Evolutionary conservation across 805 yeast species (phyloP), one percentile per base, ranked within the genome.

Genomic region (Wickerhamiella brachini): DNA sequence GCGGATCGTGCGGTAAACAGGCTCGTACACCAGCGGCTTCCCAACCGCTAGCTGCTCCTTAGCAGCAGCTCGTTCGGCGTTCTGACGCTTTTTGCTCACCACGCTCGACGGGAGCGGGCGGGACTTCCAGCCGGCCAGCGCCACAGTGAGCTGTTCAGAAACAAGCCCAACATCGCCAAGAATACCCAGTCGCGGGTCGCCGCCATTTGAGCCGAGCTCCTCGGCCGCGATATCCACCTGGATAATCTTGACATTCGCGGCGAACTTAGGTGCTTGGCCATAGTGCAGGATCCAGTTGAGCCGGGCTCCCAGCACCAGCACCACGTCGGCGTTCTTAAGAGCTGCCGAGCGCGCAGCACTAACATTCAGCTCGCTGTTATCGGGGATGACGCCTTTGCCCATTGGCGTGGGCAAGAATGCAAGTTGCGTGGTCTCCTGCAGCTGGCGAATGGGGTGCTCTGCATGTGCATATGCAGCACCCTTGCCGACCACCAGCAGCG

Each of bases 381-480:
- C 89, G 2, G 76, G 68, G 1, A 82, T 65, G 0, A 81, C 77
- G 9, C 89, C 89, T 62, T 82, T 82, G 0, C 84, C 89, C 89
- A 82, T 82, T 2, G 89, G 87, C 0, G 88, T 81, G 9, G 88
- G 85, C 47, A 82, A 59, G 56, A 82, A 82, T 0, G 83, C 77
- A 1, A 81, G 48, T 9, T 67, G 58, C 49, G 77, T 74, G 1
- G 49, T 38, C 5, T 61, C 49, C 18, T 81, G 70, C 48, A 82
- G 69, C 0, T 56, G 41, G 1, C 74, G 62, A 8, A 81, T 53
- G 2, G 62, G 59, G 1, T 31, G 45, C 6, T 75, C 72, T 0
- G 78, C 73, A 38, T 64, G 63, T 1, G 69, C 67, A 52, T 74
- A 70, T 0, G 82, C 75, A 2, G 82, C 75, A 2, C 87, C 87